phyloP scores from a whole-genome alignment of 805 yeast species.

The Lachancea dasiensis region DNA sequence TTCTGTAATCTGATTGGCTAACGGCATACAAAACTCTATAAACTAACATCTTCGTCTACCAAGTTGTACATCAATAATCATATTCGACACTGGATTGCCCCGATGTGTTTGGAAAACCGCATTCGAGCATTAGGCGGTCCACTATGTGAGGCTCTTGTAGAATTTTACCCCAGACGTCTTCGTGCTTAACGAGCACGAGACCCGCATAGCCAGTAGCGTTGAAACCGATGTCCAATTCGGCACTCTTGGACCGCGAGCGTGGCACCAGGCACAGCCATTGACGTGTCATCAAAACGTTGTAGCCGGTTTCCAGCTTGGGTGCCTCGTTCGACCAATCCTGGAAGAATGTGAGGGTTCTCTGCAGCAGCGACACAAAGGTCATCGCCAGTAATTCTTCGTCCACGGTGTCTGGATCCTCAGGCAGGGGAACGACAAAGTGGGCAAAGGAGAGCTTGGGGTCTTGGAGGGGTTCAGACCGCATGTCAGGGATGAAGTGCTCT shows the following conservation, averaged over 20 bases:
- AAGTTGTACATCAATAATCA: conserved; percentile 49
- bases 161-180: conserved; percentile 46
- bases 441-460: conserved; percentile 65
- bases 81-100: conserved; percentile 56
- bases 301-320: conserved; percentile 33
- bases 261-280: conserved; percentile 88
- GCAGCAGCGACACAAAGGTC: conserved; percentile 66
- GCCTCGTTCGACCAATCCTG: conserved; percentile 41
- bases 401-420: conserved; percentile 39
- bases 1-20: conserved; percentile 5
- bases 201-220: conserved; percentile 83
- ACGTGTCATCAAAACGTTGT: conserved; percentile 75
- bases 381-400: conserved; percentile 56
- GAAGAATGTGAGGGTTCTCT: conserved; percentile 60
- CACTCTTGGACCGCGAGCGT: conserved; percentile 51
- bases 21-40: not conserved
- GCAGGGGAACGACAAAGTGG: conserved; percentile 70
- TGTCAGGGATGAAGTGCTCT: conserved; percentile 49
- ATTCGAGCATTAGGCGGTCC: conserved; percentile 47
- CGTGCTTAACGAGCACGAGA: conserved; percentile 65
- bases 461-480: conserved; percentile 53
- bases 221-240: conserved; percentile 47
- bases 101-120: conserved; percentile 62
- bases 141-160: conserved; percentile 40
- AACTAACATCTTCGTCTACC: no score